Conservation (phyloP, 495 filamentous ascomycete species). For the Penicillium waksmanii region DNA sequence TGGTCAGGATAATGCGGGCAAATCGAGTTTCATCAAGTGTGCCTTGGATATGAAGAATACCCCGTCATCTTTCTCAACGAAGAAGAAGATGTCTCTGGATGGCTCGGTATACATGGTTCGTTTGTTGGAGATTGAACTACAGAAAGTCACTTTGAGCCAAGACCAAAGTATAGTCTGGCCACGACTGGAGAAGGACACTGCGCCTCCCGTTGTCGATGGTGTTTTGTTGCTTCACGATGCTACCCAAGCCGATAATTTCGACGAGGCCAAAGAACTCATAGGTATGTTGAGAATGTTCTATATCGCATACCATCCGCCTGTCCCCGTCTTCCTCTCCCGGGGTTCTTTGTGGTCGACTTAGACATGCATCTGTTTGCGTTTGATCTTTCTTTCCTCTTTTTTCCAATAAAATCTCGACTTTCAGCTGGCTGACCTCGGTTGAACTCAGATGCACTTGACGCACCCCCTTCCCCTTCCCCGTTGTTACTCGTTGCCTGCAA, state of each 20-base stretch:
- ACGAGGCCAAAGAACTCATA: conserved; percentile 67
- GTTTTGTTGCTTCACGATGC: conserved; percentile 86
- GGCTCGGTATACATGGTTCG: conserved; percentile 76
- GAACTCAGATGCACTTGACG: conserved; percentile 65
- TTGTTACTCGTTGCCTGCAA: conserved; percentile 82
- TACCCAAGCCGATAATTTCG: conserved; percentile 70
- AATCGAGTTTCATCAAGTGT: conserved; percentile 85
- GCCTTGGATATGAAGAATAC: conserved; percentile 70
- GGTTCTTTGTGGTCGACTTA: not conserved
- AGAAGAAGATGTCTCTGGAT: conserved; percentile 77
- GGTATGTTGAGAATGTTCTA: conserved; percentile 24
- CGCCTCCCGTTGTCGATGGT: conserved; percentile 76
- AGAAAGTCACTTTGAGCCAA: conserved; percentile 46
- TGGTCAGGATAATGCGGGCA: conserved; percentile 79
- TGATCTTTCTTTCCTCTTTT: conserved; percentile 2
- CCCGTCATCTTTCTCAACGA: conserved; percentile 58
- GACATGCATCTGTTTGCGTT: not conserved
- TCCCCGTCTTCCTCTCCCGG: conserved; percentile 1
- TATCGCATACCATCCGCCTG: not conserved
- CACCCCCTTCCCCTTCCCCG: conserved; percentile 65
- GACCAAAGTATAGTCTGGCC: conserved; percentile 76
- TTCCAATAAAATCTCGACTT: not conserved
- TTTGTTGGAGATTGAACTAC: conserved; percentile 71
- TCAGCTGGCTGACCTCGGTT: conserved; percentile 3
- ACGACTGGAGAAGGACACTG: conserved; percentile 63